These are phyloP conservation scores for Fusarium fujikuroi DNA, from an alignment of 2,329 filamentous ascomycete species.

Conservation along the genomic window DNA sequence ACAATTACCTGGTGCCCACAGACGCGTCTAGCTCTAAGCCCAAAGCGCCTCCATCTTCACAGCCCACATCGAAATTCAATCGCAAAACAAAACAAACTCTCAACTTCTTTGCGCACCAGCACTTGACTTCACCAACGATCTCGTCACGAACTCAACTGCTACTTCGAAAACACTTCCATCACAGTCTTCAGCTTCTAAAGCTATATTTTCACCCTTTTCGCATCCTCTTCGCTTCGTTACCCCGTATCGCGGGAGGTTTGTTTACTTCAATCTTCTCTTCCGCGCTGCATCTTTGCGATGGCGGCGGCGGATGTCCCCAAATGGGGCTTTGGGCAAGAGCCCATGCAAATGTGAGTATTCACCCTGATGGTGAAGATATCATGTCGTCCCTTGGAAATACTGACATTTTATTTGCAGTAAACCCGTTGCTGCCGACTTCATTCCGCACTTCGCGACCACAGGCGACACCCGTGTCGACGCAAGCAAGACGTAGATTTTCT, in stretches of 20 bases:
- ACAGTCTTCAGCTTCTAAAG: constrained; percentile 23
- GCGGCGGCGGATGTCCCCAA: constrained; percentile 32
- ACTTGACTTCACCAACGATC: background rate
- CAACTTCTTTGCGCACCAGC: constrained; percentile 14
- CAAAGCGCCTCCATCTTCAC: constrained; percentile 12
- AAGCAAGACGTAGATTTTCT: constrained; percentile 31
- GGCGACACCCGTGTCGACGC: constrained; percentile 9
- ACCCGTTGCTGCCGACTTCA: constrained; percentile 39
- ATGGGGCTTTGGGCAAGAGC: constrained; percentile 39
- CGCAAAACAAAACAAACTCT: constrained; percentile 36
- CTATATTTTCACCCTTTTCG: constrained; percentile 1
- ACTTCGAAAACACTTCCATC: background rate
- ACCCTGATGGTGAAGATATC: no score
- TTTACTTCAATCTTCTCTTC: constrained; percentile 41
- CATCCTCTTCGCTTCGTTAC: constrained; percentile 24
- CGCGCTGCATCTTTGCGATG: constrained; percentile 43
- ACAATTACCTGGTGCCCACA: constrained; percentile 1
- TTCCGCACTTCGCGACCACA: constrained; percentile 42
- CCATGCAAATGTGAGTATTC: constrained; percentile 35
- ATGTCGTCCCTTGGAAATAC: background rate
- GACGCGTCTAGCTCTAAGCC: constrained; percentile 25
- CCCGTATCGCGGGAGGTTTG: constrained; percentile 35
- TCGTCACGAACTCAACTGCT: constrained; percentile 1
- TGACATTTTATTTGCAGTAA: constrained; percentile 39
- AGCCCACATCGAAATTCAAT: constrained; percentile 24